Base-by-base conservation (phyloP, 2,329 filamentous ascomycete genomes). In the Penicillium fuscoglaucum region DNA sequence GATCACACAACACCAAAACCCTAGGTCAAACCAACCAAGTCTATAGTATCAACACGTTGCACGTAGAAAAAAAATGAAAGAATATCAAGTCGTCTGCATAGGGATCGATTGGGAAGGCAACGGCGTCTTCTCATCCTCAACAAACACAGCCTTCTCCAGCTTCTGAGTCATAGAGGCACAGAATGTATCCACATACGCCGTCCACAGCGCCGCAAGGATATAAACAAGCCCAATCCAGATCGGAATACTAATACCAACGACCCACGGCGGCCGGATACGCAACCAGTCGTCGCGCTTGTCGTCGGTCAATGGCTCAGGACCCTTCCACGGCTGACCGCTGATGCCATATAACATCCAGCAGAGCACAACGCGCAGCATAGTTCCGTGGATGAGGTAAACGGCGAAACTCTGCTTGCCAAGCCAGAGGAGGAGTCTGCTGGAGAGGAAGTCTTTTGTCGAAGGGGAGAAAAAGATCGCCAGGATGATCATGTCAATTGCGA, bases 371-470 rank as follows among this genome's bases (percentile, higher is more conserved):
- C 82, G 79, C 46, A 84, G 68, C 17, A 84, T 75, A 0, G 81
- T 83, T 47, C 82, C 82, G 66, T 84, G 82, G 10, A 79, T 75
- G 13, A 84, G 77, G 64, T 84, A 84, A 5, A 84, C 81, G 26
- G 82, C 81, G 59, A 84, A 84, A 53, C 79, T 82, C 68, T 83
- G 81, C 59, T 78, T 77, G n/a, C 82, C 82, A 4, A 84, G 72
- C 80, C 80, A 84, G 58, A 83, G 78, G 37, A 84, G 78, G 2
- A 80, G 62, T 29, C 76, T 75, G 68, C 80, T 81, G 5, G 80
- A 80, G 26, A 84, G 77, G 21, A 82, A 73, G 28, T 75, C 74
- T 62, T 83, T 81, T 8, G 82, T 71, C 6, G 73, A 68, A 0
- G 80, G 80, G 1, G 80, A 82, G 17, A 84, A 69, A 70, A 78